Conservation (phyloP, 371 early-diverging fungal species). For the Batkoa obscura region DNA sequence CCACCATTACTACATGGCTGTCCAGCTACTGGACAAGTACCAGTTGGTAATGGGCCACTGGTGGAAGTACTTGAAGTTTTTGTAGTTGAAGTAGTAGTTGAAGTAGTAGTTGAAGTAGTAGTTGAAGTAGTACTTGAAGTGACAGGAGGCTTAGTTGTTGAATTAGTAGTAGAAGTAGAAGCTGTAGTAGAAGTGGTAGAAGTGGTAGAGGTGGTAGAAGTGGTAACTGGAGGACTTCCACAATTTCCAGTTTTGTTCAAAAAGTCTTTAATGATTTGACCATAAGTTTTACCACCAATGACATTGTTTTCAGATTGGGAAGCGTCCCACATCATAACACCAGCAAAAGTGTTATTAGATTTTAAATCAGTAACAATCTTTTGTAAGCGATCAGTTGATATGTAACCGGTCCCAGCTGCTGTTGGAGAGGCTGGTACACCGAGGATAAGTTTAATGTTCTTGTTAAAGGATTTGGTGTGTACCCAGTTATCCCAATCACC, state of each 20-base stretch:
- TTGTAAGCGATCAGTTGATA: conserved; percentile 18
- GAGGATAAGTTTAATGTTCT: conserved; percentile 30
- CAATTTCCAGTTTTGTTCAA: background rate
- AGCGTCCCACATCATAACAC: conserved; percentile 49
- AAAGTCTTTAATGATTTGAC: background rate
- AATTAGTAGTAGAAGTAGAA: background rate
- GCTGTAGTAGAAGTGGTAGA: background rate
- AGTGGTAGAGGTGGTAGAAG: background rate
- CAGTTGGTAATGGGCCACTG: background rate
- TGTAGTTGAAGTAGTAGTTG: background rate
- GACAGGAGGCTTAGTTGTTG: background rate
- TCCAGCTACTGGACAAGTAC: background rate
- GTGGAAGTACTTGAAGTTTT: background rate
- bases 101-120: background rate
- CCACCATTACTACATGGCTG: background rate
- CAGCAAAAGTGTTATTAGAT: conserved; percentile 26
- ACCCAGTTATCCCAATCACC: conserved; percentile 36
- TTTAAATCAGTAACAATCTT: conserved; percentile 15
- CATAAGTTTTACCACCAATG: background rate
- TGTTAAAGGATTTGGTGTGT: conserved; percentile 22
- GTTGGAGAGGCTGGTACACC: conserved; percentile 39
- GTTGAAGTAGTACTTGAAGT: background rate
- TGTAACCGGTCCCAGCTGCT: conserved; percentile 33
- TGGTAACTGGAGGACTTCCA: background rate
- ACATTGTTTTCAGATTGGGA: conserved; percentile 3